Evolutionary conservation across 768 basidiomycete species (phyloP).

Genomic region (Polyporus arcularius): DNA sequence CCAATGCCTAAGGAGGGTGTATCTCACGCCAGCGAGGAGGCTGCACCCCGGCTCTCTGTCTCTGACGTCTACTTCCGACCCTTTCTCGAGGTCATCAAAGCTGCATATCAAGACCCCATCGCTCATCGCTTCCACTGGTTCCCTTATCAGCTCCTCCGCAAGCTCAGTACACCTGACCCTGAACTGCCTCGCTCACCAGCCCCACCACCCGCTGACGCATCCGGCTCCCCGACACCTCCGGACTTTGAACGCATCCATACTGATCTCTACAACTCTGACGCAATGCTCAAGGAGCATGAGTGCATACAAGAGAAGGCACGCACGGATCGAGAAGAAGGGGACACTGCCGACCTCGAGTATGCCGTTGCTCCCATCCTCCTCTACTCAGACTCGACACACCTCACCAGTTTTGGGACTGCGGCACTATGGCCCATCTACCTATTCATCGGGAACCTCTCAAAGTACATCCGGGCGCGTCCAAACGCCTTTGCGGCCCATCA

Average conservation of each 20-base stretch:
- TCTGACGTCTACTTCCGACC: constrained; percentile 29
- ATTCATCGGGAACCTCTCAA: constrained; percentile 43
- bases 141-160: constrained; percentile 6
- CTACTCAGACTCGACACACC: constrained; percentile 31
- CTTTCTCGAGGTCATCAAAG: constrained; percentile 11
- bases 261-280: constrained; percentile 16
- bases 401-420: constrained; percentile 29
- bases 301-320: constrained; percentile 1
- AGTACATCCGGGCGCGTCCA: constrained; percentile 37
- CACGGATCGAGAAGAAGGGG: background rate
- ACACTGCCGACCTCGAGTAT: background rate
- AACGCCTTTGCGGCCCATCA: constrained; percentile 37
- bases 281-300: constrained; percentile 15
- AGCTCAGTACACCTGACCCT: background rate
- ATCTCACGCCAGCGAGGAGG: constrained; percentile 19
- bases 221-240: no score
- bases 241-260: constrained; percentile 6
- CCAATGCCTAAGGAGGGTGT: constrained; percentile 21
- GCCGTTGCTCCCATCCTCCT: constrained; percentile 22
- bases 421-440: constrained; percentile 43
- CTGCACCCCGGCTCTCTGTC: constrained; percentile 34
- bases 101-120: background rate
- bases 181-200: no score
- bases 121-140: constrained; percentile 7
- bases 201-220: no score